Base-by-base conservation (phyloP, 2,329 filamentous ascomycete genomes). In the Trichoderma arundinaceum region DNA sequence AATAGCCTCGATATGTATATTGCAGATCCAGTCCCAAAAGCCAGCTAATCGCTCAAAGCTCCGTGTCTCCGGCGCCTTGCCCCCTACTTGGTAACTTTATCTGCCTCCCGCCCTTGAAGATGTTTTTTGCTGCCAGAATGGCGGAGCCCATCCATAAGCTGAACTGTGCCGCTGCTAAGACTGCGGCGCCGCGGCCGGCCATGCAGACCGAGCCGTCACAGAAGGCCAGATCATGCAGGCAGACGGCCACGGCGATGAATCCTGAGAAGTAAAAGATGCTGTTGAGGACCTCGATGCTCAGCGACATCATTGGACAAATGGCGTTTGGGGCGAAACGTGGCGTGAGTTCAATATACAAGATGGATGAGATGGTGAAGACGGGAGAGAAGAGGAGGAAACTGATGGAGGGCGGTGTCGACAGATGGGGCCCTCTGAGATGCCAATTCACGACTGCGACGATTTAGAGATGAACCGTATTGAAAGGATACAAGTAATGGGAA, bases 311-410 rank as follows among this genome's bases (percentile, higher is more conserved):
- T 79, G 5, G 84, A 80, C 9, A 80, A 8, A n/a, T 32, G 32
- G 33, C 48, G 4, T 51, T 39, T 8, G 44, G 48, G 1, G 48
- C 38, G 17, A 54, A 7, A 2, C 19, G 49, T 7, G 41, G 41
- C 39, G 22, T 74, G 43, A 84, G 57, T 71, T 86, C 84, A 19
- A 88, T 79, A 71, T 86, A 86, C 57, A 76, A 72, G 60, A 88
- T 73, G 8, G 86, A 87, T 61, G 87, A 28, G 43, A 88, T 73
- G 33, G 86, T 84, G 71, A 85, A 82, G 49, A 85, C 68, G 1
- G 85, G 82, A 32, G 78, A 79, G 71, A 86, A 84, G 71, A 88
- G 76, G 68, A 88, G 75, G 74, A 87, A 88, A 77, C 82, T 84
- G 75, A 89, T 76, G 68, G 86, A 81, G 3, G 80, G 77, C 0